Conservation (phyloP, 1,139 yeast species). For the Saccharomyces hybrid region DNA sequence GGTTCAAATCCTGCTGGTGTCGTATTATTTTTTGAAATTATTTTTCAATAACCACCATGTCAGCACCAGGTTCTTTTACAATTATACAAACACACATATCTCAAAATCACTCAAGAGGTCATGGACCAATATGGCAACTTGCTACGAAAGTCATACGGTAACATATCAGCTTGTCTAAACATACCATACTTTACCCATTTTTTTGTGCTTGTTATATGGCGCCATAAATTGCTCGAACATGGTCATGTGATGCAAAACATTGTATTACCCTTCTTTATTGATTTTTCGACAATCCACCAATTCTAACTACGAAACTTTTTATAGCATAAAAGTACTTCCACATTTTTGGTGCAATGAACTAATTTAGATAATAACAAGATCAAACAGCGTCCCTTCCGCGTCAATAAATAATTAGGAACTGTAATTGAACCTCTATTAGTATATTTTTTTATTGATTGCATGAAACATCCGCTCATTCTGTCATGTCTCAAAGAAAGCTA, state of each 20-base stretch:
- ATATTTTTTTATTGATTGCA: background rate
- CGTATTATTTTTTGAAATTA: conserved; percentile 17
- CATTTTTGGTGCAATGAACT: background rate
- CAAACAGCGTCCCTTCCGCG: background rate
- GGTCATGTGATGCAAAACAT: background rate
- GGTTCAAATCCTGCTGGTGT: conserved; percentile 32
- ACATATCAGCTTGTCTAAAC: background rate
- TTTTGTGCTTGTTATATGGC: background rate
- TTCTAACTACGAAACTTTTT: background rate
- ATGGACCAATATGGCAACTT: background rate
- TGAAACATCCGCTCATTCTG: background rate
- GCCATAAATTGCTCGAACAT: background rate
- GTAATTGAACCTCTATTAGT: background rate
- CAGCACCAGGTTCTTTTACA: too few species aligned
- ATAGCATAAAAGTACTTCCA: background rate
- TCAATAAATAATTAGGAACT: background rate
- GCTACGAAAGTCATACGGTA: conserved; percentile 3
- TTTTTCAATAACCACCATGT: background rate
- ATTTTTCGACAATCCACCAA: background rate
- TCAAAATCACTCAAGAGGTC: too few species aligned
- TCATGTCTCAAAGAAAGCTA: conserved; percentile 60
- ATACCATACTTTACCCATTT: background rate
- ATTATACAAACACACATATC: too few species aligned
- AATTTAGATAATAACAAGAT: background rate
- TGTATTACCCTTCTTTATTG: background rate